Evolutionary conservation across 164 flowering plant species (phyloP), one percentile per base, ranked within the genome.

Genomic region (Aristolochia fimbriata): DNA sequence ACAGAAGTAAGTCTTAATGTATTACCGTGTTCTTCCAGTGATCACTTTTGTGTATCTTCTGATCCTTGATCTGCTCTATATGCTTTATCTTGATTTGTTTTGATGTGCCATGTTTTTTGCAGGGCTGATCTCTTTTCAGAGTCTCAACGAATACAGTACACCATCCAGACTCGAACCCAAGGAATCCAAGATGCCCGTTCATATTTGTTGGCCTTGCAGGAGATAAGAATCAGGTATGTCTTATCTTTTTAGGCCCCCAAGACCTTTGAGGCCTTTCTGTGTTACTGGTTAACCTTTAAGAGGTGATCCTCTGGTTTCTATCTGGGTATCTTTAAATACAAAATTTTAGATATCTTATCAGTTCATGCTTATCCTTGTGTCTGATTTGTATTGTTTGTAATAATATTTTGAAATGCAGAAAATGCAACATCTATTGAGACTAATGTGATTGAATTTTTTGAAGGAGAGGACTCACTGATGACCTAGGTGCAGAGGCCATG

Each of bases 381-480:
- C 43, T 37, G 43, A 37, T 37, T 37, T 37, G 43, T 37, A 37
- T 37, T 37, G 43, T 37, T 37, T 37, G 43, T 37, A 37, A 10
- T 7, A 37, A 37, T 37, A 37, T 37, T 37, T 37, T 37, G 11
- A 7, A 37, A 37, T 37, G 43, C 4, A 37, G 43, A 37, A 37
- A 37, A 37, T 10, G 30, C 30, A 27, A 37, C 7, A 3, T 37
- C 43, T 37, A 10, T 37, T 37, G 43, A 37, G 43, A 37, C 11
- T 37, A 37, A 37, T 24, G 30, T 22, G 17, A 52, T 23, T 22
- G 30, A 9, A 27, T 22, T 3, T 22, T 11, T 23, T 52, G 30
- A 52, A 93, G 99, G 95, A 80, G 86, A 58, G 99, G 99, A 27
- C 78, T 90, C 51, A 62, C 65, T 64, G 99, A 93, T 77, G 92